These are phyloP conservation scores for Penicillium nucicola DNA, from an alignment of 495 filamentous ascomycete species.

Conservation along the genomic window DNA sequence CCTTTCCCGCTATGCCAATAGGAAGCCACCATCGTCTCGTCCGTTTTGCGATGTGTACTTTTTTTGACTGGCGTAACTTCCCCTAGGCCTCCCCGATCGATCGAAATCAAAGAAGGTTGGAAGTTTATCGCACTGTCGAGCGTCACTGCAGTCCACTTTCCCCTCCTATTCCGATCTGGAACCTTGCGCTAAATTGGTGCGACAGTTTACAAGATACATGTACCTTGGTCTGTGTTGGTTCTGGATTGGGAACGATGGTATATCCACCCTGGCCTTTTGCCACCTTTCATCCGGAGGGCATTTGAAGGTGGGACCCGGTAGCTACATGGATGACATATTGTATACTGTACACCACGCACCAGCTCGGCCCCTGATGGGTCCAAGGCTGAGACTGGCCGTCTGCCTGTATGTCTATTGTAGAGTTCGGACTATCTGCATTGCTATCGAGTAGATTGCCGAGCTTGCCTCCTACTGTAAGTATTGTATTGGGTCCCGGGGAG, in stretches of 20 bases:
- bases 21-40: constrained; percentile 1
- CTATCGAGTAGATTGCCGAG: background rate
- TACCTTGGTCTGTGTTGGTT: background rate
- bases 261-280: background rate
- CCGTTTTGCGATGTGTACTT: constrained; percentile 14
- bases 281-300: background rate
- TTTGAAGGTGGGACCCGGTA: background rate
- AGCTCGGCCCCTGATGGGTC: background rate
- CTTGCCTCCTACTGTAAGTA: background rate
- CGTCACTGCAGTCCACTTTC: background rate
- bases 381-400: background rate
- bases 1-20: background rate
- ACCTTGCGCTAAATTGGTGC: background rate
- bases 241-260: background rate
- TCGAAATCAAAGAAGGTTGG: constrained; percentile 9
- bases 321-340: too few relatives aligned
- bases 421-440: too few relatives aligned
- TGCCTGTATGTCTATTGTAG: too few relatives aligned
- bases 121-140: constrained; percentile 14
- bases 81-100: constrained; percentile 20
- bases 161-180: background rate
- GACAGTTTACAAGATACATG: background rate
- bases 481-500: background rate
- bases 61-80: constrained; percentile 16
- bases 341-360: background rate